Evolutionary conservation across 345 rosid species (phyloP).

Genomic region (Gynandropsis gynandra): DNA sequence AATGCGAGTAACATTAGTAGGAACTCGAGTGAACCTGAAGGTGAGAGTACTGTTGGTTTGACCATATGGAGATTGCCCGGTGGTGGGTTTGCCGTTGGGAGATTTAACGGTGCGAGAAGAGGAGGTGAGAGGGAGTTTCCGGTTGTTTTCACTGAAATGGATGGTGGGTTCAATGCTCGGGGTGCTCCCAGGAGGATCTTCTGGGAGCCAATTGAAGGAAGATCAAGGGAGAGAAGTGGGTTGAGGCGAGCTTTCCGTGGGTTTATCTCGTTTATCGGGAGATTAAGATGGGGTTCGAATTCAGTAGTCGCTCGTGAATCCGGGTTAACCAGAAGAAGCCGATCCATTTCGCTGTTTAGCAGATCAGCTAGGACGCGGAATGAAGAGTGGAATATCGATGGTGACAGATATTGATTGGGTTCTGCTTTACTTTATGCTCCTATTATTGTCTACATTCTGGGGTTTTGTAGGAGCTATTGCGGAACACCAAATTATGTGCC

Average conservation of each 20-base stretch:
- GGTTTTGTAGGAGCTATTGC: constrained; percentile 28
- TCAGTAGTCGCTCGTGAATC: constrained; percentile 22
- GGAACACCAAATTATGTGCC: constrained; percentile 28
- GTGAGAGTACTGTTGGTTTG: constrained; percentile 47
- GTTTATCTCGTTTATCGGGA: constrained; percentile 36
- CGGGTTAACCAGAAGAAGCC: constrained; percentile 28
- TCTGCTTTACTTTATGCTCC: no score
- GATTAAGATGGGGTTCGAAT: constrained; percentile 27
- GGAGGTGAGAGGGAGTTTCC: no score
- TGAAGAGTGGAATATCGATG: no score
- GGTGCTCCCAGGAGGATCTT: constrained; percentile 47
- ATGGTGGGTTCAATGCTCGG: no score
- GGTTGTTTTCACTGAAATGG: no score
- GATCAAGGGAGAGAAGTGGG: constrained; percentile 41
- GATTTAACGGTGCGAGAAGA: no score
- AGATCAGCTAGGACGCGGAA: no score
- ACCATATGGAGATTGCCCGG: no score
- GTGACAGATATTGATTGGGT: no score
- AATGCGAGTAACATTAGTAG: constrained; percentile 51
- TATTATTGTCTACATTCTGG: no score
- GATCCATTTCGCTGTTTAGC: no score
- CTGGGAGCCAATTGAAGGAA: constrained; percentile 44
- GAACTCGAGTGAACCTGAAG: constrained; percentile 35
- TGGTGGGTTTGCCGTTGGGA: no score
- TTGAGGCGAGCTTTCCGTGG: constrained; percentile 35